phyloP scores from a whole-genome alignment of 352 stramenopile genomes.

The Thalassiosira hispida region DNA sequence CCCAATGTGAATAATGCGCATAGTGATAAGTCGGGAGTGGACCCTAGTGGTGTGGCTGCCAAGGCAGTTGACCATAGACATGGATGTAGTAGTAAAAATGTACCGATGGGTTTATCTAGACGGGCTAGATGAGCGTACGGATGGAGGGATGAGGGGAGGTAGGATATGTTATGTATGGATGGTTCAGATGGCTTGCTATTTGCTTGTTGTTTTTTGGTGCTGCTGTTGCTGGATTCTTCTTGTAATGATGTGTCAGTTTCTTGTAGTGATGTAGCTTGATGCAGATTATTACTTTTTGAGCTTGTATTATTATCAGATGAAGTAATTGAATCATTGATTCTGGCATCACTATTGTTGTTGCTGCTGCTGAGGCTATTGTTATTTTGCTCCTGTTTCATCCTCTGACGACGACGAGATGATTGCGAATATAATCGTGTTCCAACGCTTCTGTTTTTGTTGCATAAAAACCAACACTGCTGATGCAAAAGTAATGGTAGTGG shows the following conservation, averaged over 20 bases:
- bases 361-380: no score
- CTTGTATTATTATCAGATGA: no score
- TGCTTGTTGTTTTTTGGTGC: background rate
- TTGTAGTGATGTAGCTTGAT: no score
- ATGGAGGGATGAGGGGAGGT: slow-evolving; percentile 58
- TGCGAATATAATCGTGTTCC: no score
- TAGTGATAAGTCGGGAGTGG: slow-evolving; percentile 47
- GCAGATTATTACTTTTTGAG: no score
- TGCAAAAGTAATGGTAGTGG: no score
- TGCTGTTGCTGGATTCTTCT: background rate
- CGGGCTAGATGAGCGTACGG: slow-evolving; percentile 80
- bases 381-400: no score
- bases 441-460: no score
- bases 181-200: background rate
- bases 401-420: no score
- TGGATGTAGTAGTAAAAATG: slow-evolving; percentile 96
- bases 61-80: slow-evolving; percentile 95
- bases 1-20: slow-evolving; percentile 87
- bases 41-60: slow-evolving; percentile 75
- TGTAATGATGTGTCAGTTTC: background rate
- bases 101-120: slow-evolving; percentile 89
- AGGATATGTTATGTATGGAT: slow-evolving; percentile 30
- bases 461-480: no score
- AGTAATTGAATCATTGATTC: no score
- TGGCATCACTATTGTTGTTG: no score